Percentiles rank a stretch among this genome's conserved stretches.
These are phyloP conservation scores for Zarea fungicola DNA, from an alignment of 2,329 filamentous ascomycete species.

Conservation along the genomic window DNA sequence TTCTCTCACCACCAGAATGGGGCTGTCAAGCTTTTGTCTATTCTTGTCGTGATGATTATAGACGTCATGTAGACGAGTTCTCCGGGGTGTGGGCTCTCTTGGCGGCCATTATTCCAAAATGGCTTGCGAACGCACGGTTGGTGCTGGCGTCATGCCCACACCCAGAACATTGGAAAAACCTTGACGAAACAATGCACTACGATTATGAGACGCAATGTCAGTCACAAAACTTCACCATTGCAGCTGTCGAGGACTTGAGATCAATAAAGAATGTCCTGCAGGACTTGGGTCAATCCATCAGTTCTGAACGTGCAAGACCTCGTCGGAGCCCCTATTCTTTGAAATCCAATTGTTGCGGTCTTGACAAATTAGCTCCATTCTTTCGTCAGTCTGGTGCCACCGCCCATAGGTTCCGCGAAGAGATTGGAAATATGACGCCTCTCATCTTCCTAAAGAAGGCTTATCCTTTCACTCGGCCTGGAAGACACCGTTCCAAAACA, in stretches of 20 bases:
- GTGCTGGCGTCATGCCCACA: neutral
- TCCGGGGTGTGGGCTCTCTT: neutral
- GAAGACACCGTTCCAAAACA: neutral
- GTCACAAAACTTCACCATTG: neutral
- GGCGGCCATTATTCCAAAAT: neutral
- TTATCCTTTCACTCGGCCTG: too few relatives aligned
- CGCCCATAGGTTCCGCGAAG: neutral
- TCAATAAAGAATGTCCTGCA: too few relatives aligned
- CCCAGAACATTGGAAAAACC: neutral
- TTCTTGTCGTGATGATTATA: neutral
- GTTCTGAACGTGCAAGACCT: too few relatives aligned
- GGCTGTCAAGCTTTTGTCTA: neutral
- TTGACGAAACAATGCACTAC: neutral
- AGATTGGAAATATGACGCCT: neutral
- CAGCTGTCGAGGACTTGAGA: neutral
- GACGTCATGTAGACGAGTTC: neutral
- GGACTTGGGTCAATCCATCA: too few relatives aligned
- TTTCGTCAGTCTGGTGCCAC: neutral
- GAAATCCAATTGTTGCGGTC: neutral
- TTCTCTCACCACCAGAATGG: neutral
- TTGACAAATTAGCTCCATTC: too few relatives aligned
- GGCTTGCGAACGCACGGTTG: neutral
- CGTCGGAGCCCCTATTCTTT: too few relatives aligned
- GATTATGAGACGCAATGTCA: too few relatives aligned
- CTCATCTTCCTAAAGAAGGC: neutral